Conservation (phyloP, 2,329 filamentous ascomycete species). For the Beauveria sp. region DNA sequence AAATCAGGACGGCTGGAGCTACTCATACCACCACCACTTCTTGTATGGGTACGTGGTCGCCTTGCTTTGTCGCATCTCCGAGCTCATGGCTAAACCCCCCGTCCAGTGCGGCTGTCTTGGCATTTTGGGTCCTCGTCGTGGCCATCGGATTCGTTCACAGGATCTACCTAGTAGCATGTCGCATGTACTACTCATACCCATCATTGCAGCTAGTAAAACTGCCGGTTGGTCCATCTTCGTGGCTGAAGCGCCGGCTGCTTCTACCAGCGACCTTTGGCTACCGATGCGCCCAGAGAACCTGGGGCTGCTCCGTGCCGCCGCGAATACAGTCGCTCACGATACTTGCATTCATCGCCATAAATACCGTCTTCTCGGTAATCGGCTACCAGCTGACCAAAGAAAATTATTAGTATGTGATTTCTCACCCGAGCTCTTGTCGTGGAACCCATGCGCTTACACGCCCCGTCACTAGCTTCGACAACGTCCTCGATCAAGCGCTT, state of each 20-base stretch:
- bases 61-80: not conserved
- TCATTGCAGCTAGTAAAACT: not conserved
- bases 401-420: too few species aligned
- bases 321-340: slow-evolving; percentile 35
- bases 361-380: not conserved
- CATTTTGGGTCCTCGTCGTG: slow-evolving; percentile 1
- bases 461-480: not conserved
- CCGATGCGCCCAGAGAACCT: slow-evolving; percentile 33
- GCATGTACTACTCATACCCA: not conserved
- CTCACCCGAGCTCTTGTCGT: too few species aligned
- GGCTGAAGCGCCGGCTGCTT: slow-evolving; percentile 26
- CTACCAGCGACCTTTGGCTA: slow-evolving; percentile 37
- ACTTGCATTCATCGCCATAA: slow-evolving; percentile 23
- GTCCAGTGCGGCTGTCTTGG: not conserved
- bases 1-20: not conserved
- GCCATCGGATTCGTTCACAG: not conserved
- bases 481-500: slow-evolving; percentile 23
- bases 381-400: not conserved
- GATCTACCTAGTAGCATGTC: not conserved
- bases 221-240: slow-evolving; percentile 12
- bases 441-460: not conserved
- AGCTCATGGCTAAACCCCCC: not conserved
- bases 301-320: slow-evolving; percentile 37
- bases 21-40: not conserved
- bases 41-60: slow-evolving; percentile 1